Base-by-base conservation (phyloP, 306 rosid species). In the Corylus americana region DNA sequence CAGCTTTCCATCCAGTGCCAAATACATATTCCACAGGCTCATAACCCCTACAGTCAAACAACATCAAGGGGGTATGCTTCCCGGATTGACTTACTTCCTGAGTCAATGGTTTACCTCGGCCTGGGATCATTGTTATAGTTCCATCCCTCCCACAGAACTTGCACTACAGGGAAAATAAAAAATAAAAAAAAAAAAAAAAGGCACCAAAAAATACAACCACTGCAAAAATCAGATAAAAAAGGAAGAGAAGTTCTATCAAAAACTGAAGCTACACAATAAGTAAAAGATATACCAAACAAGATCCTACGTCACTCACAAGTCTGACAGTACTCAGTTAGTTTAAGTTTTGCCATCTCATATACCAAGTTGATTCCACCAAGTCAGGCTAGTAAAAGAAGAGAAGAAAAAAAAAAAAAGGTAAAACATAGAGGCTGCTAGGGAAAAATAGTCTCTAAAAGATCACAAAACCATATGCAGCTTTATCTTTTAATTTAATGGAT, bases 101-200 rank as follows among this genome's bases (percentile, higher is more conserved):
- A n/a, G 93, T 84, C 70, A 92, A 81, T 50, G 97, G 97, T 77
- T 71, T 42, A 61, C 95, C 91, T 44, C 79, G 89, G 53, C 93
- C 92, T 18, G 88, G 84, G 50, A 90, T 76, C 97, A 92, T 94
- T 13, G 97, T 91, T 31, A 94, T 81, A 12, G 89, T 94, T 75
- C 98, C 97, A 5, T 86, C 97, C 82, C 98, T 87, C 80, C 87
- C 91, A 86, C 97, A 94, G 64, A 94, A 89, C 86, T 94, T 94
- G 94, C 98, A 95, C 97, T 92, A 62, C 48, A 80, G 70, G 73
- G 78, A 55, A 79, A 84, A 81, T 22, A 61, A 73, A 73, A 31
- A 31, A 31, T 31, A 31, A 31, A 31, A 78, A 61, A 22, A 0
- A 22, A 79, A 84, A 70, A 12, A 71, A 63, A 74, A 70, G 74